Conservation (phyloP, 2,329 filamentous ascomycete species). For the Gyromitra esculenta region DNA sequence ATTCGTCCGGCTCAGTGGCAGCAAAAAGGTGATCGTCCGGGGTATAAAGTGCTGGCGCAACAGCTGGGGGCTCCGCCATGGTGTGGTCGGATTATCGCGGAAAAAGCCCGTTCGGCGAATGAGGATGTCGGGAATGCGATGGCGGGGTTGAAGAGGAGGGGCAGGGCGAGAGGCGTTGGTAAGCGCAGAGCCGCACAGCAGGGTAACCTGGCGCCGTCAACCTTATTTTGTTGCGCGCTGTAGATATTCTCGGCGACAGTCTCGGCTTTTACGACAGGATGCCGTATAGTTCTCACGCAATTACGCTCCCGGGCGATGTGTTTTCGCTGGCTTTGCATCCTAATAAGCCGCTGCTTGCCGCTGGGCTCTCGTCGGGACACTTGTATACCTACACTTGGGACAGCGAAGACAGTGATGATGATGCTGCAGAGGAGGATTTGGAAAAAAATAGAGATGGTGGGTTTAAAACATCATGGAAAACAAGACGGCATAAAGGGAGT, state of each 20-base stretch:
- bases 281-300: constrained; percentile 64
- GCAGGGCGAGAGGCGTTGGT: neutral
- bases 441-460: constrained; percentile 30
- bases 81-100: constrained; percentile 2
- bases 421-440: constrained; percentile 6
- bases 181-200: constrained; percentile 33
- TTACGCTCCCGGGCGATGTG: constrained; percentile 84
- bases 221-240: constrained; percentile 1
- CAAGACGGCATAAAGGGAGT: constrained; percentile 90
- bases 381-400: constrained; percentile 72
- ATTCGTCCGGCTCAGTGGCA: constrained; percentile 62
- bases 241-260: neutral
- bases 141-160: constrained; percentile 43
- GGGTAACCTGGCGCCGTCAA: constrained; percentile 21
- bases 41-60: constrained; percentile 70
- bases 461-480: constrained; percentile 78
- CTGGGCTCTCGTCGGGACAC: constrained; percentile 84
- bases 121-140: constrained; percentile 15
- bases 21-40: constrained; percentile 71
- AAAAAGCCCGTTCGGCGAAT: constrained; percentile 9
- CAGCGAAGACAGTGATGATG: constrained; percentile 3
- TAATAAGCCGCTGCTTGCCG: constrained; percentile 80
- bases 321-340: constrained; percentile 91
- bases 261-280: constrained; percentile 6
- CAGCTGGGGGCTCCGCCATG: constrained; percentile 25